Base-by-base conservation (phyloP, 23 red algal species). In the Pyropia haitanensis region DNA sequence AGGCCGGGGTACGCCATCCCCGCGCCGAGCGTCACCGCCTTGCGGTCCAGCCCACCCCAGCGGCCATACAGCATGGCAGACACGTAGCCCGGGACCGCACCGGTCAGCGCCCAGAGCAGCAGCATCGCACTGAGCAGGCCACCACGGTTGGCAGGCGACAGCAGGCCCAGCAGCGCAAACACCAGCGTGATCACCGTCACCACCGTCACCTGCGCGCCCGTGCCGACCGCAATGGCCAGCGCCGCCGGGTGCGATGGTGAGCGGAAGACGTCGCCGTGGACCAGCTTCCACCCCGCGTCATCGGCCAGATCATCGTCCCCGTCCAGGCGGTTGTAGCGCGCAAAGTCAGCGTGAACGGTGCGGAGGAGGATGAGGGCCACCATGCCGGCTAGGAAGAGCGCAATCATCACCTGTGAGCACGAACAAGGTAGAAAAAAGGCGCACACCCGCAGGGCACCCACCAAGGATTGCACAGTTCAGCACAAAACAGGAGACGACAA, bases 241-340 rank as follows among this genome's bases (percentile, higher is more conserved):
- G 87, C 27, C 54, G 64, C 72, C 3, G 73, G 68, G 56, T 88
- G 61, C 30, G 53, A 30, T 18, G 94, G 94, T 1, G 94, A 61
- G 26, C 94, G 85, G 77, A 98, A 98, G 9, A 98, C 94, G 58
- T 98, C 94, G 26, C 94, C 94, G 60, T 98, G 94, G 16, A 98
- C 71, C 55, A 98, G 79, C 63, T 98, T 98, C 94, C 94, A 98
- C 3, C 94, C 94, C 12, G 72, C 81, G 24, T 88, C 79, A 55
- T 78, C 72, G 15, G 88, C 81, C 53, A 77, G 64, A 14, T 90
- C 94, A 55, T 88, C 91, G 48, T 88, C 91, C 5, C 91, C 94
- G 13, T 95, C 90, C 9, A 85, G 73, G 26, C 70, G 74, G 27
- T 88, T 98, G 75, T 98, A 98, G 56, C 94, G 85, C 59, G 74